Base-by-base conservation (phyloP, 225 moss, liverwort and hornwort species). In the Sphagnum tenellum region DNA sequence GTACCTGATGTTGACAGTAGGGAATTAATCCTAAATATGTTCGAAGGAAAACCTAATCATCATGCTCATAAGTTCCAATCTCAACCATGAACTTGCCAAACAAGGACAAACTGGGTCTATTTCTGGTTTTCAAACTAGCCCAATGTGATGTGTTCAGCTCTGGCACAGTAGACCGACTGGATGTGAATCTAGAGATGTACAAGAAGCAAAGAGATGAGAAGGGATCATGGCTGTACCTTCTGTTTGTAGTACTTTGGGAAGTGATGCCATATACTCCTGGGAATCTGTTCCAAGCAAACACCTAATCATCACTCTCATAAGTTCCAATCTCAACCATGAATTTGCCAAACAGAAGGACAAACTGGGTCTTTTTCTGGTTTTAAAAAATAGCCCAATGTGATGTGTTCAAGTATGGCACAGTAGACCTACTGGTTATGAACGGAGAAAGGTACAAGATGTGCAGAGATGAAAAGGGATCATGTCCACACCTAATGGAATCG, bases 131-230 rank as follows among this genome's bases (percentile, higher is more conserved):
- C 29, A 29, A 29, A 29, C 29, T 29, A 29, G 29, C 29, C 29
- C 29, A 29, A 29, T 29, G 29, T 29, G 29, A 29, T 29, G 29
- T 29, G 29, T 29, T 29, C 29, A 29, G 29, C 29, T 29, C 45
- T 8, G 7, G 61, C 1, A 45, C 9, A 8, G 29, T 61, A 5
- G 61, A 61, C 5, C 8, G 2, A 29, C 5, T 5, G 45, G 5
- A 7, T n/a, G 48, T 10, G 29, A 63, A 70, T 8, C 7, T 58
- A 63, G 48, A 47, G 47, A 2, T 63, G 44, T 60, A 60, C 62
- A 71, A 61, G 12, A 67, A 56, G 73, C 44, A 45, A 70, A 45
- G 12, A 58, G 44, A 59, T 5, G 49, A 55, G 65, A 61, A 70
- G 60, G 9, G 54, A 4, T 12, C 14, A 29, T 6, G 46, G 9